Evolutionary conservation across 169 alveolate species (phyloP), one percentile per base, ranked within the genome.

Genomic region (Cryptosporidium baileyi): DNA sequence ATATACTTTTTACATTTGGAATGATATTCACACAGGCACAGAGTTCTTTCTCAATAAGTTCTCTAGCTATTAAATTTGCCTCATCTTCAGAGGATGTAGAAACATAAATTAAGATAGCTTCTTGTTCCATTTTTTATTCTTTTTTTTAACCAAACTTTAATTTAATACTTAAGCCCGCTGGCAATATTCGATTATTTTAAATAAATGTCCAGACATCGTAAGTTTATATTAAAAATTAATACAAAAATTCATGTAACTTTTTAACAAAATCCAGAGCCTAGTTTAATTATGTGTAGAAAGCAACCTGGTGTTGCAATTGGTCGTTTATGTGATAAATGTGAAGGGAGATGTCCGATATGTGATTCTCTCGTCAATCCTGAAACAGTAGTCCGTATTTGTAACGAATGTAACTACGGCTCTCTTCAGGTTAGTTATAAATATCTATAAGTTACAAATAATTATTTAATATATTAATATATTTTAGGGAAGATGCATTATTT

Each of bases 261-360:
- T 52, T 57, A 41, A 90, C 90, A 92, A 88, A 80, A 22, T 9
- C 61, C 22, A 74, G 85, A 74, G 38, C 99, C 99, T 28, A 99
- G 97, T 89, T 89, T 98, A 85, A 94, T 97, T 36, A 96, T 98
- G 99, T 98, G 99, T 91, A 92, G 99, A 79, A 98, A 96, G 88
- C 98, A 98, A 74, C 98, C 99, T 41, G 99, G 99, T 61, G 96
- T 96, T 22, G 97, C 99, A 38, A 95, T 97, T 44, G 99, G 99
- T 8, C 94, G 99, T 80, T 92, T 98, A 59, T 98, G 99, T 80
- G 99, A 96, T 88, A 96, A 96, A 80, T 95, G 98, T 81, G 99
- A 98, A 88, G 99, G 99, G 28, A 97, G 96, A 88, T 98, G 99
- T 82, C 99, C 98, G 17, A 97, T 98, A 45, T 98, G 99, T 88